Evolutionary conservation across 2,329 filamentous ascomycete genomes (phyloP), one percentile per base, ranked within the genome.

Genomic region (Harringtonia lauricola): DNA sequence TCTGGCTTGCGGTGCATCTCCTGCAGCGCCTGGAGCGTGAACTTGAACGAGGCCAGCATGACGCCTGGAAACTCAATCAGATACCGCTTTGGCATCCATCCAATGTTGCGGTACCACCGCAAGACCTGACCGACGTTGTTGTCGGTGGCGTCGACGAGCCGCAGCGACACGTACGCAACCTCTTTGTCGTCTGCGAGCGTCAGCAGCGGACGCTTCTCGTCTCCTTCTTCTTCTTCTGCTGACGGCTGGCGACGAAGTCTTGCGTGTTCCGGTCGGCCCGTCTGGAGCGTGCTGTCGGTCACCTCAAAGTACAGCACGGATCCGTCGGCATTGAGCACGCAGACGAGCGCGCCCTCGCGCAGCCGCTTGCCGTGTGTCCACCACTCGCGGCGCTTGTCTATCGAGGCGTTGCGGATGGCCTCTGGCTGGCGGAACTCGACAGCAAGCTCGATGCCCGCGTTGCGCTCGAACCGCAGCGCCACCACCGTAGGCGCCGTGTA

Each of bases 61-160:
- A 82, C 61, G 0, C 72, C 73, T 0, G 77, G 79, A 44, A 83
- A 81, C 49, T 83, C 79, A 1, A 82, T 64, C 1, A 83, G 61
- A 15, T 51, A 56, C 31, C 53, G 51, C 5, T 22, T n/a, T n/a
- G n/a, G n/a, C n/a, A n/a, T n/a, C n/a, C n/a, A n/a, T n/a, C n/a
- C n/a, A n/a, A n/a, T n/a, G n/a, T n/a, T n/a, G n/a, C n/a, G n/a
- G n/a, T n/a, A n/a, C n/a, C n/a, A n/a, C n/a, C n/a, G n/a, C n/a
- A n/a, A n/a, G n/a, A n/a, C n/a, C n/a, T n/a, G n/a, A 19, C 22
- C 39, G 41, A 1, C 36, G 31, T 7, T 12, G 31, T 2, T 22
- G 2, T 8, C 4, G 10, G 0, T 47, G 53, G 28, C 50, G 45
- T 9, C 46, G 42, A 13, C 49, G 52, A 48, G 52, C 62, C 1